Evolutionary conservation across 1,139 yeast species (phyloP), one percentile per base, ranked within the genome.

Genomic region (Insectozyma bohioensis): DNA sequence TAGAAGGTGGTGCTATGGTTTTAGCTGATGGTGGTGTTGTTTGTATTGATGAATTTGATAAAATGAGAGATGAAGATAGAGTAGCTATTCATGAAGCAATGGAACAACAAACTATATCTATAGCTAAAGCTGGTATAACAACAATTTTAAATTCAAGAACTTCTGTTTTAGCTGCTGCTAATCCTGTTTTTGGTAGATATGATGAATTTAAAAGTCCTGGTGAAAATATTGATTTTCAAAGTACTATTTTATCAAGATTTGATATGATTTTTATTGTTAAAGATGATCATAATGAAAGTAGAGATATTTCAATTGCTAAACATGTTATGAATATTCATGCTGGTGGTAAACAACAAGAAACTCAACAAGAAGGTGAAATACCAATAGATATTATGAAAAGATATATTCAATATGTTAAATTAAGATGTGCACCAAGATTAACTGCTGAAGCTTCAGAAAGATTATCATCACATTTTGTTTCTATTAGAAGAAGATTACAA

Each of bases 1-100:
- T 92, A 37, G 99, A 92, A 73, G 98, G 99, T 42, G 99, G 99
- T 62, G 99, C 99, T 8, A 88, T 92, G 97, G 98, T 92, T 12
- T 70, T 92, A 37, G 98, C 99, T 0, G 99, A 92, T 63, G 97
- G 98, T 25, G 99, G 99, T 48, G 97, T 92, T 31, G 97, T 92
- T 30, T 92, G 98, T 74, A 94, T 92, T 54, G 99, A 92, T 69
- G 99, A 92, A 70, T 92, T 92, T 54, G 99, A 92, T 63, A 92
- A 92, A 65, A 92, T 92, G 99, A 75, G 97, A 61, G 99, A 94
- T 54, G 98, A 92, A 58, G 98, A 94, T 61, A 76, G 99, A 58
- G 98, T 92, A 23, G 98, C 98, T 0, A 94, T 92, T 49, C 99
- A 92, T 60, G 99, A 92, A 70, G 98, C 98, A 6, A 92, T 92